These are phyloP conservation scores for Saccharomycopsis crataegensis DNA, from an alignment of 1,139 yeast genomes.

Conservation along the genomic window DNA sequence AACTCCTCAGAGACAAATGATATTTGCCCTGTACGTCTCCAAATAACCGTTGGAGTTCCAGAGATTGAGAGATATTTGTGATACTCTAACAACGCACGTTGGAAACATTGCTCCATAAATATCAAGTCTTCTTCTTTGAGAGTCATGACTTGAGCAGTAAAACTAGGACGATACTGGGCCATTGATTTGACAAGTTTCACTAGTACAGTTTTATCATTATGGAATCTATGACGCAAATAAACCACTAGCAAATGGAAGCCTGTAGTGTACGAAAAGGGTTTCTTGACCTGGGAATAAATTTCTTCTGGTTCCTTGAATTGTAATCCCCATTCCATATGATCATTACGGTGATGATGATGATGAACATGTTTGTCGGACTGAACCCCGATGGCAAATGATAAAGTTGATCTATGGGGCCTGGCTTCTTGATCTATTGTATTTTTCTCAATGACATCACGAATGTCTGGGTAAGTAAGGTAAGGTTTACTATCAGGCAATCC, in stretches of 20 bases:
- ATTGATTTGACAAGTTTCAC: slow-evolving; percentile 81
- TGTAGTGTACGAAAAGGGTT: slow-evolving; percentile 82
- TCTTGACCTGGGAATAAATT: slow-evolving; percentile 63
- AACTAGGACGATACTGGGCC: slow-evolving; percentile 86
- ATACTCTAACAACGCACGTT: slow-evolving; percentile 81
- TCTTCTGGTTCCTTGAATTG: slow-evolving; percentile 65
- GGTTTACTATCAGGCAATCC: slow-evolving; percentile 28
- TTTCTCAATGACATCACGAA: slow-evolving; percentile 30
- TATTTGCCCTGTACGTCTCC: slow-evolving; percentile 94
- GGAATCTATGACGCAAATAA: slow-evolving; percentile 64
- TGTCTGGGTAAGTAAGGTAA: slow-evolving; percentile 45
- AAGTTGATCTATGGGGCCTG: slow-evolving; percentile 30
- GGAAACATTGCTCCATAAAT: slow-evolving; percentile 95
- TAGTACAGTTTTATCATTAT: slow-evolving; percentile 47
- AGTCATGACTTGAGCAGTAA: slow-evolving; percentile 86
- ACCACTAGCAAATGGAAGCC: slow-evolving; percentile 80
- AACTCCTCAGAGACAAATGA: slow-evolving; percentile 93
- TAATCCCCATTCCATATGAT: slow-evolving; percentile 23
- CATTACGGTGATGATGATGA: not conserved
- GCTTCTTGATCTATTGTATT: slow-evolving; percentile 28
- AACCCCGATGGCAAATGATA: slow-evolving; percentile 51
- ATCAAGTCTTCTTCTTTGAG: slow-evolving; percentile 84
- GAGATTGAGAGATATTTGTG: slow-evolving; percentile 75
- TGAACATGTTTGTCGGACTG: slow-evolving; percentile 32
- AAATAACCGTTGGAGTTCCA: slow-evolving; percentile 91